phyloP scores from a whole-genome alignment of 768 basidiomycete genomes.

The Psilocybe cyanescens region DNA sequence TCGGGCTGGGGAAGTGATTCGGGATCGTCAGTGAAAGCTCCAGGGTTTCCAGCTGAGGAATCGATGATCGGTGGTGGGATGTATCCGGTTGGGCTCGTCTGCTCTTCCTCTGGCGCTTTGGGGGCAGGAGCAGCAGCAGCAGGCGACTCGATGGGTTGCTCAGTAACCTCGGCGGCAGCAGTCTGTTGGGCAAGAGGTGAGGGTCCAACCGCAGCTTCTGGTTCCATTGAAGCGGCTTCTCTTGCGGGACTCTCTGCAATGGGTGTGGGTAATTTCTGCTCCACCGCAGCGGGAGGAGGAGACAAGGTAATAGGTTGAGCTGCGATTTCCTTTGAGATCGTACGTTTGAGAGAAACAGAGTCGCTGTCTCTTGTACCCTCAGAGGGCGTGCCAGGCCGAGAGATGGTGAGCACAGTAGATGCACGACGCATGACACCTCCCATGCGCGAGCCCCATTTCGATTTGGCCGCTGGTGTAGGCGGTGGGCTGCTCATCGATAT shows the following conservation, averaged over 20 bases:
- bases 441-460: constrained; percentile 60
- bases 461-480: constrained; percentile 29
- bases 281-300: constrained; percentile 25
- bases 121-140: constrained; percentile 10
- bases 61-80: constrained; percentile 44
- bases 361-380: constrained; percentile 29
- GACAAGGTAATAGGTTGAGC: constrained; percentile 17
- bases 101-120: constrained; percentile 9
- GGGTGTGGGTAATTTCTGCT: constrained; percentile 51
- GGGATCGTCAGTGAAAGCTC: constrained; percentile 55
- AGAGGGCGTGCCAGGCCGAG: constrained; percentile 34
- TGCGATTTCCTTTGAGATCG: constrained; percentile 21
- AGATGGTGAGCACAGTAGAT: constrained; percentile 54
- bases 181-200: constrained; percentile 46
- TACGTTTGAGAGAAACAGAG: constrained; percentile 24
- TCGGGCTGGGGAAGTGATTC: constrained; percentile 44
- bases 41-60: constrained; percentile 45
- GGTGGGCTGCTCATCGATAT: constrained; percentile 31
- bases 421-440: constrained; percentile 63
- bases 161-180: constrained; percentile 15
- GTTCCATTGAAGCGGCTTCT: constrained; percentile 46
- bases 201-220: constrained; percentile 29
- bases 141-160: constrained; percentile 3
- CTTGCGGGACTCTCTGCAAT: constrained; percentile 73
- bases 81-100: constrained; percentile 33